Conservation (phyloP, 2,329 filamentous ascomycete genomes). For the Sporothrix variecibatus region DNA sequence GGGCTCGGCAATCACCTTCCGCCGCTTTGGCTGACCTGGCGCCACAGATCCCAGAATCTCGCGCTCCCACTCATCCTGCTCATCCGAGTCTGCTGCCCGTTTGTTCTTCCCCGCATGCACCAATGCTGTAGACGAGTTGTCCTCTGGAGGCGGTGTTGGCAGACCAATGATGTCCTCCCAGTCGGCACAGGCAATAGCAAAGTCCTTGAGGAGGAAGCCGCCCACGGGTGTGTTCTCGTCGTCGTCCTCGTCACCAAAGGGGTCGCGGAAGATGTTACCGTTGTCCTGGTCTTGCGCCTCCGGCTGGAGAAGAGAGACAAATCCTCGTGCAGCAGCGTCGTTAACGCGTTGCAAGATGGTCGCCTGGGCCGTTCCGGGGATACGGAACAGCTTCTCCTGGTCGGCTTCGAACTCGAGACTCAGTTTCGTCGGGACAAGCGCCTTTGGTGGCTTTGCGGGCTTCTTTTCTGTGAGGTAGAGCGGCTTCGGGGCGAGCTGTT, state of each 20-base stretch:
- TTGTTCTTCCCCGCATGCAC: slow-evolving; percentile 46
- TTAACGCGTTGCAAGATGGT: slow-evolving; percentile 59
- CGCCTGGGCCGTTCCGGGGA: slow-evolving; percentile 61
- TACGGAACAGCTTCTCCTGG: slow-evolving; percentile 80
- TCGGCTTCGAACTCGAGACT: slow-evolving; percentile 83
- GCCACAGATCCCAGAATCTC: slow-evolving; percentile 53
- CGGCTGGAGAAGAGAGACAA: slow-evolving; percentile 47
- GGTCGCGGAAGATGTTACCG: slow-evolving; percentile 42
- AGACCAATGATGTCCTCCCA: slow-evolving; percentile 69
- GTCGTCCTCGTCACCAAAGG: slow-evolving; percentile 45
- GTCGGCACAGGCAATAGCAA: slow-evolving; percentile 83
- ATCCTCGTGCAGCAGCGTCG: slow-evolving; percentile 51
- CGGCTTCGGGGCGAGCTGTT: slow-evolving; percentile 78
- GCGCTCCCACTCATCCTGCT: slow-evolving; percentile 64
- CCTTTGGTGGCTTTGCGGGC: slow-evolving; percentile 75
- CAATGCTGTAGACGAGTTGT: slow-evolving; percentile 32
- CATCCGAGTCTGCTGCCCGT: slow-evolving; percentile 40
- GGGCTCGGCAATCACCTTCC: slow-evolving; percentile 53
- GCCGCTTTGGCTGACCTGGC: slow-evolving; percentile 60
- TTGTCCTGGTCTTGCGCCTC: slow-evolving; percentile 48
- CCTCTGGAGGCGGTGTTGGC: slow-evolving; percentile 37
- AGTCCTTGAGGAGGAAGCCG: slow-evolving; percentile 75
- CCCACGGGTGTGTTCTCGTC: slow-evolving; percentile 67
- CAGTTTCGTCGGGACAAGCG: slow-evolving; percentile 82
- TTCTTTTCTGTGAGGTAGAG: slow-evolving; percentile 77